A percentile compares a stretch with the other conserved stretches of the same genome.
phyloP scores from a whole-genome alignment of 257 asterid genomes.

The Solanum neorickii region DNA sequence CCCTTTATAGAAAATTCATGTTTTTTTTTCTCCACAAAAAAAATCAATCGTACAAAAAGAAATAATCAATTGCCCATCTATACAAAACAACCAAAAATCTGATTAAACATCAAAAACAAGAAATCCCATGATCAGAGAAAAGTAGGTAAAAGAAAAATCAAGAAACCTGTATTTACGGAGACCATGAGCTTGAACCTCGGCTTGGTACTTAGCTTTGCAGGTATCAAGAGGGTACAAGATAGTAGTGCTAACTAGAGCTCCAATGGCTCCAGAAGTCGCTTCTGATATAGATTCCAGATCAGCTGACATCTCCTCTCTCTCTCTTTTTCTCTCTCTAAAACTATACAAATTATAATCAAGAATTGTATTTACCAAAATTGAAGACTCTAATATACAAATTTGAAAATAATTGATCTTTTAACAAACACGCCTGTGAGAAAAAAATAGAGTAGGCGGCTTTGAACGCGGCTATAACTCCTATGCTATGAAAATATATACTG shows the following conservation, averaged over 20 bases:
- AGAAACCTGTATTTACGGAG: constrained; percentile 28
- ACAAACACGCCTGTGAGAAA: not conserved
- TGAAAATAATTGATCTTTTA: not conserved
- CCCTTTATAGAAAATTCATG: not conserved
- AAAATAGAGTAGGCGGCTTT: not conserved
- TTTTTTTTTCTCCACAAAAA: not conserved
- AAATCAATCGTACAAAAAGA: not conserved
- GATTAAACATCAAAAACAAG: not conserved
- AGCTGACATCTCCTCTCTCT: constrained; percentile 6
- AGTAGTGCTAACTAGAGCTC: constrained; percentile 31
- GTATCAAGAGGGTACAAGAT: constrained; percentile 36
- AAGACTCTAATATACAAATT: not conserved
- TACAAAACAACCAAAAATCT: not conserved
- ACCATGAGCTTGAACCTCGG: constrained; percentile 28
- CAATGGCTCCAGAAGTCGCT: constrained; percentile 36
- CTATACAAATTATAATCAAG: not conserved
- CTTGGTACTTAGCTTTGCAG: constrained; percentile 37
- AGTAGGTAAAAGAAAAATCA: not conserved
- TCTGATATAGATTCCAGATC: constrained; percentile 31
- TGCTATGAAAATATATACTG: not conserved
- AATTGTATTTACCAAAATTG: not conserved
- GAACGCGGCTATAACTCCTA: not conserved
- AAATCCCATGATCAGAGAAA: not conserved
- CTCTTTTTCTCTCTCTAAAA: not conserved
- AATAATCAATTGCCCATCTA: not conserved